These are phyloP conservation scores for Echium plantagineum DNA, from an alignment of 257 asterid genomes.

Conservation along the genomic window DNA sequence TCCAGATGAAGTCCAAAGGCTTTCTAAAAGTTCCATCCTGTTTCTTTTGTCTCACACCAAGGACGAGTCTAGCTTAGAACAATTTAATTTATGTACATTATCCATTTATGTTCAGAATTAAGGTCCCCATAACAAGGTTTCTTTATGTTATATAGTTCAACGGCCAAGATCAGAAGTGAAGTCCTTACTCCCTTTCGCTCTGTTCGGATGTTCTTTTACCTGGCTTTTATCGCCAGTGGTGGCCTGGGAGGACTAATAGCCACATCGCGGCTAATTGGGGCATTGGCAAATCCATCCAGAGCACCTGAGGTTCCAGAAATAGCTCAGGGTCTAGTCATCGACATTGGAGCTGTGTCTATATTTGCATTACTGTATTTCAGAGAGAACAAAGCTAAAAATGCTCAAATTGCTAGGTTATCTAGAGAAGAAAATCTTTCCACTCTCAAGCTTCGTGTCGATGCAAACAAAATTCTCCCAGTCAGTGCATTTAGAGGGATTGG, in stretches of 20 bases:
- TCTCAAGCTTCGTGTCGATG: slow-evolving; percentile 75
- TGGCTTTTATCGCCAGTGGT: slow-evolving; percentile 78
- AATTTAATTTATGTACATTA: no score
- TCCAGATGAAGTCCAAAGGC: no score
- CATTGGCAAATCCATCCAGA: slow-evolving; percentile 63
- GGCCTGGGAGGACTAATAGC: slow-evolving; percentile 81
- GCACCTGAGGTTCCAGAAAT: slow-evolving; percentile 55
- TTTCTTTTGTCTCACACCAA: no score
- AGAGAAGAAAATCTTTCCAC: slow-evolving; percentile 80
- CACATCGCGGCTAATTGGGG: slow-evolving; percentile 46
- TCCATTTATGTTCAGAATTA: no score
- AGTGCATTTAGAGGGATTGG: slow-evolving; percentile 82
- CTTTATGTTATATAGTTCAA: slow-evolving; percentile 48
- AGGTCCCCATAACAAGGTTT: slow-evolving; percentile 16
- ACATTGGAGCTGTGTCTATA: slow-evolving; percentile 55
- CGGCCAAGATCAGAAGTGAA: slow-evolving; percentile 82
- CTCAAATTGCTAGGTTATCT: slow-evolving; percentile 66
- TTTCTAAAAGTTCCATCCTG: no score
- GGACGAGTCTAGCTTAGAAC: no score
- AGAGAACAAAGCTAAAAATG: slow-evolving; percentile 68
- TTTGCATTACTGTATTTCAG: slow-evolving; percentile 75
- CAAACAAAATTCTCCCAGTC: slow-evolving; percentile 49
- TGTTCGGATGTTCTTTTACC: slow-evolving; percentile 83
- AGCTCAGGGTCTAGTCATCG: slow-evolving; percentile 62
- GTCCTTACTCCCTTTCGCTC: slow-evolving; percentile 90